Conservation (phyloP, 2,329 filamentous ascomycete species). For the Microdochium trichocladiopsis region DNA sequence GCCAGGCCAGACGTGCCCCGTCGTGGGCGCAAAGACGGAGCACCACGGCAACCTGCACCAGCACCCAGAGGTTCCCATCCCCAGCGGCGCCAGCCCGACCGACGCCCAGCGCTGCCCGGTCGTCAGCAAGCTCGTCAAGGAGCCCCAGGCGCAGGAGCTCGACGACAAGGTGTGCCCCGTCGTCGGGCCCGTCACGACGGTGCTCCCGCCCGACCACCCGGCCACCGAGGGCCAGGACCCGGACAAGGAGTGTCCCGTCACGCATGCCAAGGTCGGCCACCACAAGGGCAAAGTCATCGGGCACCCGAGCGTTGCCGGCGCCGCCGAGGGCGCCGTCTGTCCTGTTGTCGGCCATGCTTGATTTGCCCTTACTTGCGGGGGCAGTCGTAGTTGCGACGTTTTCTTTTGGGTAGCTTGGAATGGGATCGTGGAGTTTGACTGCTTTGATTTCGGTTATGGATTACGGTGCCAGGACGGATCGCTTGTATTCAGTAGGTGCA, state of each 20-base stretch:
- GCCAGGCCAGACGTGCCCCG: constrained; percentile 30
- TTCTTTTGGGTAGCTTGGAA: too few species aligned
- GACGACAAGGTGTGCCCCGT: constrained; percentile 34
- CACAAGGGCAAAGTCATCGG: constrained; percentile 30
- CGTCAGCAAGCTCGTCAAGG: constrained; percentile 23
- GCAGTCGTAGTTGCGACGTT: too few species aligned
- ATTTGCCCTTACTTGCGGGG: not conserved
- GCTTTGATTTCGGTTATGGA: too few species aligned
- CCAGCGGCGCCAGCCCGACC: constrained; percentile 14
- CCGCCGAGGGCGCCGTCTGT: constrained; percentile 23
- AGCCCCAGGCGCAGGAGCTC: constrained; percentile 29
- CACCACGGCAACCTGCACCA: constrained; percentile 31
- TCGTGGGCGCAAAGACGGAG: constrained; percentile 33
- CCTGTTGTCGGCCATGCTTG: constrained; percentile 24
- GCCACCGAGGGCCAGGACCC: constrained; percentile 17
- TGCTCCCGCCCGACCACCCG: constrained; percentile 32
- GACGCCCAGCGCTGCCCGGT: constrained; percentile 31
- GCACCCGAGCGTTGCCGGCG: constrained; percentile 24
- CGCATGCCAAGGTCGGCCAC: constrained; percentile 32
- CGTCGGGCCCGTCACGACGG: constrained; percentile 31
- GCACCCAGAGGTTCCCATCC: constrained; percentile 26
- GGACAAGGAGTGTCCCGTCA: constrained; percentile 31
- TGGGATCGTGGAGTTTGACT: too few species aligned
- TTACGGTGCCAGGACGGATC: too few species aligned
- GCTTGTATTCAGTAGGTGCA: too few species aligned